A percentile compares a stretch with the other conserved stretches of the same genome.
These are phyloP conservation scores for Fusarium bulbicola DNA, from an alignment of 2,329 filamentous ascomycete species.

Conservation along the genomic window DNA sequence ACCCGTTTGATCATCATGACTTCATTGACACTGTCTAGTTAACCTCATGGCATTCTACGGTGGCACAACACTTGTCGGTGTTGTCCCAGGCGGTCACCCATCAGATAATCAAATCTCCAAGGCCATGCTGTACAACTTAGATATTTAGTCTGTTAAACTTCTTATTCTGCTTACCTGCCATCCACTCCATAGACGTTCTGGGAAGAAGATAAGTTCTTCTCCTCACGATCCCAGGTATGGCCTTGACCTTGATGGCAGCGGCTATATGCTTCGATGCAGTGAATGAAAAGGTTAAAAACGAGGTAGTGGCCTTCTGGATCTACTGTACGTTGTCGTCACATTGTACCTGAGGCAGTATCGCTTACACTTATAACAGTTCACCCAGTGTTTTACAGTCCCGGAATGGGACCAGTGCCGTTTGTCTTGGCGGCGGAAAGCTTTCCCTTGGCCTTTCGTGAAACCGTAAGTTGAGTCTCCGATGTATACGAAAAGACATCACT, in stretches of 20 bases:
- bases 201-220: background rate
- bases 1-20: accelerated
- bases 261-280: background rate
- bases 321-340: background rate
- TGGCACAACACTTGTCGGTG: background rate
- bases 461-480: accelerated
- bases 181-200: background rate
- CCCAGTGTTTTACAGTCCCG: background rate
- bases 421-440: background rate
- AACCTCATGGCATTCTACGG: background rate
- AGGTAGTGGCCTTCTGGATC: background rate
- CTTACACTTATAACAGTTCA: background rate
- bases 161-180: background rate
- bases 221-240: background rate
- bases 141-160: background rate
- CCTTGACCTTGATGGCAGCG: background rate
- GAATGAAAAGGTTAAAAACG: background rate
- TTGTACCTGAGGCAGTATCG: background rate
- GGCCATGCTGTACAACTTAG: background rate
- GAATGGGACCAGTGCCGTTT: background rate
- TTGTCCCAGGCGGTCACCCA: background rate
- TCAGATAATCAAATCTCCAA: background rate
- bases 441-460: background rate
- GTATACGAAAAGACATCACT: background rate
- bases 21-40: background rate